A percentile compares a stretch with the other conserved stretches of the same genome.
Evolutionary conservation across 1,284 basidiomycete species (phyloP).

Genomic region (Pseudozyma hubeiensis): DNA sequence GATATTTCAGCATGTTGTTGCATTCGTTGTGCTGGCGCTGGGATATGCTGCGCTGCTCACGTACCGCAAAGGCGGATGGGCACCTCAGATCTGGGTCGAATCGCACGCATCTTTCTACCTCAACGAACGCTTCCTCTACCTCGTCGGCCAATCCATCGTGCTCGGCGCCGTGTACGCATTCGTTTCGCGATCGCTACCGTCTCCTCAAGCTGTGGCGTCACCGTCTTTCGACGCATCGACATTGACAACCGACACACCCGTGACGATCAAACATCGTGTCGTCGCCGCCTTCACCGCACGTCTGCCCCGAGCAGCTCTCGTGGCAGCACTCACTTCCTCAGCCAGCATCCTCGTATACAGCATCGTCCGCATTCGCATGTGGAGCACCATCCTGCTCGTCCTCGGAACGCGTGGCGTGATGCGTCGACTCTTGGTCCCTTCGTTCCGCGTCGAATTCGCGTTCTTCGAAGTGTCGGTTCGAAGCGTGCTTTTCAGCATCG

Average conservation of each 20-base stretch:
- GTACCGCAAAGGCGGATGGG: slow-evolving; percentile 29
- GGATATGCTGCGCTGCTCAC: slow-evolving; percentile 20
- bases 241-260: slow-evolving; percentile 1
- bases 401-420: slow-evolving; percentile 43
- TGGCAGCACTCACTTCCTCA: slow-evolving; percentile 20
- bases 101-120: slow-evolving; percentile 55
- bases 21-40: slow-evolving; percentile 27
- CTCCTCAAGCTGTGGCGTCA: slow-evolving; percentile 18
- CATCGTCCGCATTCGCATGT: slow-evolving; percentile 43
- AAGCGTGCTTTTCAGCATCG: slow-evolving; percentile 27
- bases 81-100: slow-evolving; percentile 44
- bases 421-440: slow-evolving; percentile 52
- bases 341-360: slow-evolving; percentile 28
- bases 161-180: slow-evolving; percentile 34
- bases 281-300: slow-evolving; percentile 6
- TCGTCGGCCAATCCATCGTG: slow-evolving; percentile 20
- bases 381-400: slow-evolving; percentile 44
- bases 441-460: slow-evolving; percentile 51
- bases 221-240: slow-evolving; percentile 30
- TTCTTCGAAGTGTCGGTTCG: slow-evolving; percentile 29
- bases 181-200: slow-evolving; percentile 24
- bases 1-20: slow-evolving; percentile 21
- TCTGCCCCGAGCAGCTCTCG: slow-evolving; percentile 9
- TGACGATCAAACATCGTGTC: slow-evolving; percentile 48
- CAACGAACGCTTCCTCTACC: slow-evolving; percentile 54